Percentiles rank a stretch among this genome's conserved stretches.
These are phyloP conservation scores for Aspergillus ochraceoroseus DNA, from an alignment of 2,329 filamentous ascomycete species.

Conservation along the genomic window DNA sequence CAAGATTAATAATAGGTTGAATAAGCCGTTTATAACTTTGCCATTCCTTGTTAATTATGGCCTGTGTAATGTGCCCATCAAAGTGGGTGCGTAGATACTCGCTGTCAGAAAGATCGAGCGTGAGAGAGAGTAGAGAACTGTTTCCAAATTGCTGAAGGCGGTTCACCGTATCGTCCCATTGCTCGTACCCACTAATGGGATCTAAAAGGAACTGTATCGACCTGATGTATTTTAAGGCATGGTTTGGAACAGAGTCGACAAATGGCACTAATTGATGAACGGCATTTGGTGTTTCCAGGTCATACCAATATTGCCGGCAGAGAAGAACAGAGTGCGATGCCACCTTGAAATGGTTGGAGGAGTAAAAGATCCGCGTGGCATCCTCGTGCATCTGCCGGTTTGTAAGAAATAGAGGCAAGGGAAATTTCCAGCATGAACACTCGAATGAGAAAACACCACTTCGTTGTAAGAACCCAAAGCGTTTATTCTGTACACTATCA, in stretches of 20 bases:
- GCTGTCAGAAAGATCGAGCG: slow-evolving; percentile 1
- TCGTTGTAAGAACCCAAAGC: not conserved
- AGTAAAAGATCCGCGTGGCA: slow-evolving; percentile 2
- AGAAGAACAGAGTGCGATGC: too few relatives aligned
- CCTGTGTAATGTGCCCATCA: not conserved
- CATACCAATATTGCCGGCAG: not conserved
- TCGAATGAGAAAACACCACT: not conserved
- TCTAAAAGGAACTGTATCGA: not conserved
- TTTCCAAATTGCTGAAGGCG: not conserved
- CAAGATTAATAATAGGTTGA: not conserved
- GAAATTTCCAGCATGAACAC: slow-evolving; percentile 2
- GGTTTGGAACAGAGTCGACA: not conserved
- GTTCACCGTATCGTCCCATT: not conserved
- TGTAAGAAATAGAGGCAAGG: not conserved
- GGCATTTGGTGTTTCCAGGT: not conserved
- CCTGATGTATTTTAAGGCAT: not conserved
- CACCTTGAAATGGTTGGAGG: not conserved
- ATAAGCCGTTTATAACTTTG: not conserved
- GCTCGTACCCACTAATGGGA: not conserved
- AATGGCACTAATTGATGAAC: not conserved
- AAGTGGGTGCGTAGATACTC: not conserved
- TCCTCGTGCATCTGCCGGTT: not conserved
- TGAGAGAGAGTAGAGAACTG: not conserved
- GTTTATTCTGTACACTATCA: not conserved
- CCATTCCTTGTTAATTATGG: not conserved